Base-by-base conservation (phyloP, 495 filamentous ascomycete genomes). In the Aspergillus diversus region DNA sequence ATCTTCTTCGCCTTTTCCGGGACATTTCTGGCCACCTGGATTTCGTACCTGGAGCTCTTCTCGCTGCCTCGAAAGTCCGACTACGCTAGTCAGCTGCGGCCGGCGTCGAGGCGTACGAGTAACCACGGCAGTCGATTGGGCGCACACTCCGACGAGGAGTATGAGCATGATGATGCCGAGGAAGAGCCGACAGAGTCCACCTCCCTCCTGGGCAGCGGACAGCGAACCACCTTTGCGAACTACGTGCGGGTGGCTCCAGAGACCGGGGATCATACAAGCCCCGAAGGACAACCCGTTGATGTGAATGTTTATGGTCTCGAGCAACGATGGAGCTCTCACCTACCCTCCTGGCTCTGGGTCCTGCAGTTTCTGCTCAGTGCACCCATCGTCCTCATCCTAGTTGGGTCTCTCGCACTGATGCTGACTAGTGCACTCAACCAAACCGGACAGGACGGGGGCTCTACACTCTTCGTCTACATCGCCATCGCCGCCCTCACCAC, bases 331-430 rank as follows among this genome's bases (percentile, higher is more conserved):
- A 94, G 90, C 63, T 84, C 82, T 31, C 80, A 83, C 21, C 72
- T 99, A 43, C 93, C 92, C 1, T 83, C 82, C 33, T 97, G 89
- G 89, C 84, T 88, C 27, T 99, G 95, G 95, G 71, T 93, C 37
- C 65, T 93, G 17, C 92, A 98, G 71, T 91, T 97, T 64, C 77
- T 99, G 6, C 66, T 97, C 42, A 80, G 92, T 11, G 88, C 86
- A 0, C 93, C 94, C 2, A 84, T 97, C 49, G 81, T 84, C 42
- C 80, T 97, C 60, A 87, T 92, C 33, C 69, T 98, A 16, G 70
- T 89, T 17, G 92, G 85, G 17, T 89, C 95, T 62, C 80, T 92
- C 27, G 87, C 83, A 27, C 82, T 99, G 7, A 72, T 96, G n/a
- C 65, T 91, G 32, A 89, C 88, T 2, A 82, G 87, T 39, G 87